Evolutionary conservation across 2,329 filamentous ascomycete genomes (phyloP).

Genomic region (Claviceps quebecensis): DNA sequence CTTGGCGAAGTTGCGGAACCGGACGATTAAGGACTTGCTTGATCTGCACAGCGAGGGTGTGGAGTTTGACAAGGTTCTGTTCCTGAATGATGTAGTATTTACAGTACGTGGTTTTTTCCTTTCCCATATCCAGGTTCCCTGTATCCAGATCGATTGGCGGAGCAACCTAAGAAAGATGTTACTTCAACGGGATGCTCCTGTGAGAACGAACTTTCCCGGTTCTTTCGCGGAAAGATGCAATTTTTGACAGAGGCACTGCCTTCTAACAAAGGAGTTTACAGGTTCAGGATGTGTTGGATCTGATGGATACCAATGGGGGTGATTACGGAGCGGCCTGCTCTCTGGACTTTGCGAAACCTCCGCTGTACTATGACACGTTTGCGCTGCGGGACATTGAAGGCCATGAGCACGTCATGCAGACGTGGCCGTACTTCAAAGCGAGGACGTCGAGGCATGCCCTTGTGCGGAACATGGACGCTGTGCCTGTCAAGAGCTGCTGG

Average conservation of each 20-base stretch:
- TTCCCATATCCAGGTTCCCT: not conserved
- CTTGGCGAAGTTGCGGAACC: slow-evolving; percentile 49
- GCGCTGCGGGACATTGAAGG: slow-evolving; percentile 42
- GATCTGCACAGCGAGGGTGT: slow-evolving; percentile 34
- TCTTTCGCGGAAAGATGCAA: too few relatives aligned
- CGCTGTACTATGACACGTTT: slow-evolving; percentile 48
- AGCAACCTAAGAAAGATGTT: too few relatives aligned
- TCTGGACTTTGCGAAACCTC: slow-evolving; percentile 41
- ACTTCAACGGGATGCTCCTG: too few relatives aligned
- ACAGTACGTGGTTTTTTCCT: slow-evolving; percentile 22
- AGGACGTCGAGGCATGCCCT: slow-evolving; percentile 37
- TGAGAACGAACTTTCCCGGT: too few relatives aligned
- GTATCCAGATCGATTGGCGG: not conserved
- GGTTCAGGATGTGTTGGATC: slow-evolving; percentile 39
- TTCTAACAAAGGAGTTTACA: slow-evolving; percentile 10
- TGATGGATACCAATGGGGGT: slow-evolving; percentile 43
- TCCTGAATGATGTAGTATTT: slow-evolving; percentile 51
- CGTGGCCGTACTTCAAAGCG: slow-evolving; percentile 46
- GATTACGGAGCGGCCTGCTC: slow-evolving; percentile 49
- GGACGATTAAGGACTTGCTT: slow-evolving; percentile 43
- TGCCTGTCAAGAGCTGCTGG: slow-evolving; percentile 32
- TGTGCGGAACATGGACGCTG: slow-evolving; percentile 30
- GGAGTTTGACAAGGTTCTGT: slow-evolving; percentile 44
- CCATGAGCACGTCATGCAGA: slow-evolving; percentile 34
- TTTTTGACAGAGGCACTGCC: too few relatives aligned